These are phyloP conservation scores for Grigorovia humatica DNA, from an alignment of 805 yeast species.

Conservation along the genomic window DNA sequence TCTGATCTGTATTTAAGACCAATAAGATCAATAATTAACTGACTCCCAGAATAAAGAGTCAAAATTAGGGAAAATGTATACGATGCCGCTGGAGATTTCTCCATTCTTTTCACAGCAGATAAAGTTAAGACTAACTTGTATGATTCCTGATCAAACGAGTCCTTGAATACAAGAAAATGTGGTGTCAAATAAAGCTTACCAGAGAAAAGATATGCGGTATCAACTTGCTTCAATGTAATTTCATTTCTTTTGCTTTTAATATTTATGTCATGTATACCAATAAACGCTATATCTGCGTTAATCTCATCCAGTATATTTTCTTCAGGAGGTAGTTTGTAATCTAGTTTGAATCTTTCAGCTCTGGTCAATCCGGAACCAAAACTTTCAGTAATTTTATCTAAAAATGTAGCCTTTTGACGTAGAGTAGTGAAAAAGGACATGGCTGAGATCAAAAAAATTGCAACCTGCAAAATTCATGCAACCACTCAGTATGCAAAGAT, in stretches of 20 bases:
- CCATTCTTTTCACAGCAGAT: constrained; percentile 73
- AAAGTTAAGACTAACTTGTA: constrained; percentile 65
- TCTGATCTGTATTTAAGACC: constrained; percentile 76
- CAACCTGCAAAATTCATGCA: too few relatives aligned
- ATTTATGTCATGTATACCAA: constrained; percentile 16
- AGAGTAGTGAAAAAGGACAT: constrained; percentile 40
- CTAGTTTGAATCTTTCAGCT: constrained; percentile 61
- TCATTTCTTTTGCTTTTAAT: constrained; percentile 3
- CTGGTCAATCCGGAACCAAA: constrained; percentile 37
- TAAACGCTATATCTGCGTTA: constrained; percentile 48
- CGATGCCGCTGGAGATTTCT: constrained; percentile 66
- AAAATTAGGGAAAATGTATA: constrained; percentile 73
- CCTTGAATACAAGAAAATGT: constrained; percentile 66
- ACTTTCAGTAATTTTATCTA: constrained; percentile 31
- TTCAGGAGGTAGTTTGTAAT: constrained; percentile 59
- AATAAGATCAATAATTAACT: constrained; percentile 58
- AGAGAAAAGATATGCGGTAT: constrained; percentile 33
- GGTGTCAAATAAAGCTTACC: constrained; percentile 67
- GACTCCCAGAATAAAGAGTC: constrained; percentile 54
- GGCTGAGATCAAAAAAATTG: too few relatives aligned
- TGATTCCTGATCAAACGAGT: constrained; percentile 54
- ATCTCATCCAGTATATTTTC: constrained; percentile 58
- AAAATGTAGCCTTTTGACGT: constrained; percentile 38
- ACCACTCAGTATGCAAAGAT: too few relatives aligned
- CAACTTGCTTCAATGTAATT: not conserved